Percentiles rank a stretch among this genome's conserved stretches.
phyloP scores from a whole-genome alignment of 176 grass and related monocot genomes.

The Dactylis glomerata region DNA sequence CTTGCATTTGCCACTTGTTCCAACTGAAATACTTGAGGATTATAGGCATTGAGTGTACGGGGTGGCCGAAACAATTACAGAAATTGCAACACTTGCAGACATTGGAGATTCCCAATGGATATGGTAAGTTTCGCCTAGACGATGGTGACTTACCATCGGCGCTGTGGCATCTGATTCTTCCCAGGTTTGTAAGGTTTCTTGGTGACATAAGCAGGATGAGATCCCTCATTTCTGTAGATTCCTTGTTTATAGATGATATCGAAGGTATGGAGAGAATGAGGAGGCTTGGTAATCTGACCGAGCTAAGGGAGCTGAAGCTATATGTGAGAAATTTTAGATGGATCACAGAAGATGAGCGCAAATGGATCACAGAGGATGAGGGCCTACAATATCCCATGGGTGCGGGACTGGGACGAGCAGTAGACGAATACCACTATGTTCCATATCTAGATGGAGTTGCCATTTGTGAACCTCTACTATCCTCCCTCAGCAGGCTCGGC shows the following conservation, averaged over 20 bases:
- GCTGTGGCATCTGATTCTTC: neutral
- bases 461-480: neutral
- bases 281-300: neutral
- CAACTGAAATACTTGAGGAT: neutral
- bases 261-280: neutral
- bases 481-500: neutral
- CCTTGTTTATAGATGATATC: neutral
- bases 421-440: too few species aligned
- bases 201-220: neutral
- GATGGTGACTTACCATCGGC: neutral
- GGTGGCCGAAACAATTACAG: neutral
- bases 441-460: too few species aligned
- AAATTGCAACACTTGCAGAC: conserved; percentile 9
- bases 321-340: too few species aligned
- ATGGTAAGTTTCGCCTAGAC: neutral
- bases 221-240: neutral
- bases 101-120: neutral
- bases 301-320: neutral
- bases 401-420: too few species aligned
- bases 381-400: too few species aligned
- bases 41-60: neutral
- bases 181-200: fast-evolving
- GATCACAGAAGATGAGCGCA: too few species aligned
- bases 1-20: neutral
- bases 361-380: too few species aligned